Conservation (phyloP, 805 yeast genomes). For the Pichia phayaonensis region DNA sequence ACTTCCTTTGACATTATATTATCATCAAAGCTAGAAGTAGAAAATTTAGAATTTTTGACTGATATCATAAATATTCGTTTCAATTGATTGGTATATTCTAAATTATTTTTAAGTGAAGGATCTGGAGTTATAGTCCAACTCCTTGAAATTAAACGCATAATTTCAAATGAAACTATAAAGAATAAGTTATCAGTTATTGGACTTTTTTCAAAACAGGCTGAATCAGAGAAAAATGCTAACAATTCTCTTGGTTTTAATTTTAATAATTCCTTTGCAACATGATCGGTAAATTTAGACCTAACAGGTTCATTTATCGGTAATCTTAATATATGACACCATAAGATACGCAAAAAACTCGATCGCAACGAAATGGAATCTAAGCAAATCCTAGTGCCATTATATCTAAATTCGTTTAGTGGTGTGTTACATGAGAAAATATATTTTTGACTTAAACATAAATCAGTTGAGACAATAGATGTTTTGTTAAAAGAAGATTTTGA, state of each 20-base stretch:
- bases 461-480: constrained; percentile 1
- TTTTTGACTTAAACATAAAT: constrained; percentile 3
- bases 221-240: neutral
- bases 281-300: neutral
- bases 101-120: neutral
- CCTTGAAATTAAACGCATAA: neutral
- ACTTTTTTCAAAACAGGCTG: neutral
- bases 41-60: neutral
- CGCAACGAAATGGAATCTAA: constrained; percentile 5
- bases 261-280: neutral
- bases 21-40: neutral
- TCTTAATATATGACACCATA: neutral
- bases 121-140: neutral
- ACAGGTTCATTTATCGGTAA: neutral
- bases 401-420: neutral
- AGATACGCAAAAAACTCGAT: neutral
- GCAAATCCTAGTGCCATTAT: neutral
- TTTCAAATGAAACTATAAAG: constrained; percentile 4
- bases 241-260: neutral
- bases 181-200: neutral
- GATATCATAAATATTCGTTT: neutral
- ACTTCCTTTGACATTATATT: neutral
- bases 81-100: neutral
- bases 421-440: neutral
- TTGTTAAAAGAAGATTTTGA: neutral